Percentiles rank a stretch among this genome's conserved stretches.
phyloP scores from a whole-genome alignment of 129 eudicot genomes.

The Gnaphalium uliginosum region DNA sequence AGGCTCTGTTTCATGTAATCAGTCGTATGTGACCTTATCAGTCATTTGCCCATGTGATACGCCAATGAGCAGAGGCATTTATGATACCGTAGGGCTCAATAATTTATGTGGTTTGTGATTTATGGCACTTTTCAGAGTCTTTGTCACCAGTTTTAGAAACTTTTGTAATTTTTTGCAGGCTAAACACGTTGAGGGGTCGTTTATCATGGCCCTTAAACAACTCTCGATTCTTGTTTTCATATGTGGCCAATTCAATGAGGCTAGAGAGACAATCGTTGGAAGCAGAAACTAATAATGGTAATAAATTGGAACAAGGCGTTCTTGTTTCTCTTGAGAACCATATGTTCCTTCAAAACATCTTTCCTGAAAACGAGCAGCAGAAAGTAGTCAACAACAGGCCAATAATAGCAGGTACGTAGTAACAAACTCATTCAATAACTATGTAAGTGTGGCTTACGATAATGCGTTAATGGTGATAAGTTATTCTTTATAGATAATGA shows the following conservation, averaged over 20 bases:
- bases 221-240: slow-evolving; percentile 3
- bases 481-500: too few species aligned
- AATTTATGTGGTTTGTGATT: neutral
- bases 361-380: too few species aligned
- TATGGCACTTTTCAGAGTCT: neutral
- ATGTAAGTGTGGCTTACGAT: too few species aligned
- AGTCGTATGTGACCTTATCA: slow-evolving; percentile 9
- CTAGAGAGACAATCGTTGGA: slow-evolving; percentile 5
- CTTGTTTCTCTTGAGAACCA: too few species aligned
- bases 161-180: neutral
- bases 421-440: too few species aligned
- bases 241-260: slow-evolving; percentile 7
- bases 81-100: neutral
- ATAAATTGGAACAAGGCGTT: neutral
- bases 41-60: slow-evolving; percentile 6
- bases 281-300: neutral
- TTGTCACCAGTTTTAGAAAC: neutral
- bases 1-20: neutral
- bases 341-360: too few species aligned
- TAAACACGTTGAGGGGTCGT: neutral
- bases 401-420: too few species aligned
- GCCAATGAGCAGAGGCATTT: neutral
- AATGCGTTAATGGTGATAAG: too few species aligned
- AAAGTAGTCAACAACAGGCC: too few species aligned
- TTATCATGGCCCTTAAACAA: neutral